Conservation (phyloP, 2,329 filamentous ascomycete genomes). For the Cercospora sojina region DNA sequence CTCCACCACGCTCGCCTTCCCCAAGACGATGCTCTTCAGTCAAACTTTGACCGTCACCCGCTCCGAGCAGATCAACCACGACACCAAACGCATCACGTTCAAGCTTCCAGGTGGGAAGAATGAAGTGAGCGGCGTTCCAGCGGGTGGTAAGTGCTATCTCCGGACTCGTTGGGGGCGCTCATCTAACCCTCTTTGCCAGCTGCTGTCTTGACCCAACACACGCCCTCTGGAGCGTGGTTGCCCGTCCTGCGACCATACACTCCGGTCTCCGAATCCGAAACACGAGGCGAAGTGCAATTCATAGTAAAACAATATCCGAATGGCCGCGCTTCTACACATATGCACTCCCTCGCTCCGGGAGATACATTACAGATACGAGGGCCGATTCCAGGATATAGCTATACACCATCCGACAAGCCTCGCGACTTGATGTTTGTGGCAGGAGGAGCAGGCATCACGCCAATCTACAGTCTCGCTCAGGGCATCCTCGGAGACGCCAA, state of each 20-base stretch:
- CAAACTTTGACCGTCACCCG: conserved; percentile 33
- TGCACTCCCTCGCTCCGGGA: conserved; percentile 65
- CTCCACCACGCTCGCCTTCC: conserved; percentile 32
- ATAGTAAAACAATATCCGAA: conserved; percentile 67
- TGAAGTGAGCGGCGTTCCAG: conserved; percentile 35
- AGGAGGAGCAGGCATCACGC: conserved; percentile 71
- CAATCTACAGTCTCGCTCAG: conserved; percentile 50
- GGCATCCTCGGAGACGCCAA: conserved; percentile 49
- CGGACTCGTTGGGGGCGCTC: not conserved
- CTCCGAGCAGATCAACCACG: conserved; percentile 38
- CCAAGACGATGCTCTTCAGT: conserved; percentile 37
- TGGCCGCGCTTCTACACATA: conserved; percentile 62
- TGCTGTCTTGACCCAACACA: conserved; percentile 61
- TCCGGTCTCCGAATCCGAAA: conserved; percentile 58
- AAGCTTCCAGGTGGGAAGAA: conserved; percentile 32
- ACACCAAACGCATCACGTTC: conserved; percentile 38
- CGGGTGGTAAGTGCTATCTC: conserved; percentile 27
- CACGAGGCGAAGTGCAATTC: conserved; percentile 61
- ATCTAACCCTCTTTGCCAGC: conserved; percentile 36
- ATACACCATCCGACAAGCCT: conserved; percentile 26
- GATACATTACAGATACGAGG: conserved; percentile 59
- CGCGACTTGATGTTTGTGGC: conserved; percentile 61
- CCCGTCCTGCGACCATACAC: conserved; percentile 67
- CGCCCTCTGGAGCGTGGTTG: conserved; percentile 55
- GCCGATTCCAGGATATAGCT: conserved; percentile 46